Conservation (phyloP, 148 eudicot genomes). For the Cornus controversa region DNA sequence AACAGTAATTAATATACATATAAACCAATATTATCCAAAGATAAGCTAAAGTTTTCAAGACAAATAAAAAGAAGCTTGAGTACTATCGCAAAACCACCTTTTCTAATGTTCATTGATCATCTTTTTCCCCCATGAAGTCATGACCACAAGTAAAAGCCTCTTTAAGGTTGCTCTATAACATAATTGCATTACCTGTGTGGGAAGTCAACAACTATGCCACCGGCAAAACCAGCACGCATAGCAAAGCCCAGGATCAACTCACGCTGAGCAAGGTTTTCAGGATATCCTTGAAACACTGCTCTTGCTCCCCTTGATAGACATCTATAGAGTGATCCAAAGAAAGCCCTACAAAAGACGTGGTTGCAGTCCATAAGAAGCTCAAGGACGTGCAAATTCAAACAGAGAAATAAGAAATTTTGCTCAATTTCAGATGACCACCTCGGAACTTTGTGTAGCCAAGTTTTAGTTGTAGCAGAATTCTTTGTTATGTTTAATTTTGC, state of each 20-base stretch:
- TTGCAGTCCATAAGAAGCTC: too few species aligned
- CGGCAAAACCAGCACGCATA: slow-evolving; percentile 97
- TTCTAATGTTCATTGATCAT: not conserved
- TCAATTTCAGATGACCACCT: too few species aligned
- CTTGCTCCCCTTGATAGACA: slow-evolving; percentile 86
- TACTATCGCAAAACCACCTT: not conserved
- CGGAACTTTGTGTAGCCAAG: too few species aligned
- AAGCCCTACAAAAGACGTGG: slow-evolving; percentile 58
- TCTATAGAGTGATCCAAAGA: slow-evolving; percentile 86
- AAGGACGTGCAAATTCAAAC: too few species aligned
- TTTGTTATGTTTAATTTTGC: too few species aligned
- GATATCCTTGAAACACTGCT: slow-evolving; percentile 85
- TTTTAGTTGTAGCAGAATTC: too few species aligned
- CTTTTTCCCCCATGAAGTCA: too few species aligned
- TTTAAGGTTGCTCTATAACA: not conserved
- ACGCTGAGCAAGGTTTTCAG: slow-evolving; percentile 86
- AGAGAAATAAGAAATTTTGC: not conserved
- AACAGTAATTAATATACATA: not conserved
- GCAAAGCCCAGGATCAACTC: slow-evolving; percentile 72
- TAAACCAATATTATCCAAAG: not conserved
- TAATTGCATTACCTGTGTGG: slow-evolving; percentile 72
- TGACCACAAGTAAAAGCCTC: not conserved
- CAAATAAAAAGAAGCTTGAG: not conserved
- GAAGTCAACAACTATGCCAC: slow-evolving; percentile 91
- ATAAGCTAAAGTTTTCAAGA: too few species aligned